phyloP scores from a whole-genome alignment of 306 rosid genomes.

The Prunus padus region DNA sequence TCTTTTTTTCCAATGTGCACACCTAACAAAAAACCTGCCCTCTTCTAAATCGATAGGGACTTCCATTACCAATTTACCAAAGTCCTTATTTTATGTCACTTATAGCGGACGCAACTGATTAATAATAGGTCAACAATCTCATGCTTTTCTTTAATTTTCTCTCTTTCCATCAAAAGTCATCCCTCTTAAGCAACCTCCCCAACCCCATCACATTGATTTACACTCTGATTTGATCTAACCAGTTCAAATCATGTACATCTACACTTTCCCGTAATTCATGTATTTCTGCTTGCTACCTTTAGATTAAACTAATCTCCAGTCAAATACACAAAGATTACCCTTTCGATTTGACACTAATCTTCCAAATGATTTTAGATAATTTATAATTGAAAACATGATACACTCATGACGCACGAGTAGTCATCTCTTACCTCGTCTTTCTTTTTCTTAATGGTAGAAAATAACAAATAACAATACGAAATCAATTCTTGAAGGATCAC shows the following conservation, averaged over 20 bases:
- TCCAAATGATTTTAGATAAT: slow-evolving; percentile 3
- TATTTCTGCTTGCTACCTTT: slow-evolving; percentile 6
- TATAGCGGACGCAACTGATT: slow-evolving; percentile 26
- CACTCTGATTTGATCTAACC: slow-evolving; percentile 14
- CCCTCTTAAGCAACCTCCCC: slow-evolving; percentile 53
- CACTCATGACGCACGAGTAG: slow-evolving; percentile 19
- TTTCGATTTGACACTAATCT: slow-evolving; percentile 26
- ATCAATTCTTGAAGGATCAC: no score
- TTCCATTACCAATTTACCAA: slow-evolving; percentile 45
- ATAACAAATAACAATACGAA: no score
- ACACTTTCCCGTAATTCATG: slow-evolving; percentile 31
- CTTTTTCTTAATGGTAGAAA: background rate
- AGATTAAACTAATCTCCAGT: slow-evolving; percentile 24
- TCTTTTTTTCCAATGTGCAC: slow-evolving; percentile 44
- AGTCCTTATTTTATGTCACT: slow-evolving; percentile 39
- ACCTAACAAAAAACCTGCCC: slow-evolving; percentile 88
- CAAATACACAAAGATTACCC: slow-evolving; percentile 22
- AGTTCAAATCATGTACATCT: background rate
- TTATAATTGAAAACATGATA: slow-evolving; percentile 6
- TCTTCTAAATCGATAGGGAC: slow-evolving; percentile 56
- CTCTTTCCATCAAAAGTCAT: slow-evolving; percentile 31
- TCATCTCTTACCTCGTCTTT: slow-evolving; percentile 17
- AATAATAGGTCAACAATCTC: slow-evolving; percentile 62
- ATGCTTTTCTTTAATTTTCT: slow-evolving; percentile 34
- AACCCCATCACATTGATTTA: slow-evolving; percentile 27